Evolutionary conservation across 768 basidiomycete species (phyloP), one percentile per base, ranked within the genome.

Genomic region (Xerocomus spinulosus): DNA sequence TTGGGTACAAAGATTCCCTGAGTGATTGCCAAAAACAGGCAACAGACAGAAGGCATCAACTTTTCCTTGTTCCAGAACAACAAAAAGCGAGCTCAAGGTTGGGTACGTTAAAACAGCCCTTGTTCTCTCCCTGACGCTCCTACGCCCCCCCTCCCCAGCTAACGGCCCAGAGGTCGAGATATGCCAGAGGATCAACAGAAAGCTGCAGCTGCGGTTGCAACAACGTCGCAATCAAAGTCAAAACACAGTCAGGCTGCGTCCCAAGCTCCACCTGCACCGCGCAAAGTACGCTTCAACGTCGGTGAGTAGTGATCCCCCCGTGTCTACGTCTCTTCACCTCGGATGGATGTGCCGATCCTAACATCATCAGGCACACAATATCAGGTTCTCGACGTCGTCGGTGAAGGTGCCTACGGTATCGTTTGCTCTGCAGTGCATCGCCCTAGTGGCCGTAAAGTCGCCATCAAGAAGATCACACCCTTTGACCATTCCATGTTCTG

Each of bases 401-500:
- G 89, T 41, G 89, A 92, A 64, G 89, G 92, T 21, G 92, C 92
- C 43, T 94, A 95, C 62, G 95, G 95, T 42, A 88, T 95, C 61
- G 94, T 97, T 51, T 92, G 89, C 68, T 94, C 93, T 20, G 94
- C 94, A 5, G 73, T 93, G 3, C 93, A 98, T 64, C 67, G 81
- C 52, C 85, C 91, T 2, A 89, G 87, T 44, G 83, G 85, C 44
- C 85, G 90, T 50, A 92, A 92, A 68, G 95, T 98, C 51, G 94
- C 94, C 46, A 93, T 96, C 76, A 96, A 96, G 77, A 90, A 90
- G 72, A 92, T 96, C 70, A 83, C 87, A 0, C 92, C 92, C 5
- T 96, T 95, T 57, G 93, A 95, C 65, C 92, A 94, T 63, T 85
- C 92, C 49, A 92, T 95, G 89, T 94, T 93, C 71, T 91, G 89